Evolutionary conservation across 169 alveolate species (phyloP), one percentile per base, ranked within the genome.

Genomic region (Besnoitia besnoiti): DNA sequence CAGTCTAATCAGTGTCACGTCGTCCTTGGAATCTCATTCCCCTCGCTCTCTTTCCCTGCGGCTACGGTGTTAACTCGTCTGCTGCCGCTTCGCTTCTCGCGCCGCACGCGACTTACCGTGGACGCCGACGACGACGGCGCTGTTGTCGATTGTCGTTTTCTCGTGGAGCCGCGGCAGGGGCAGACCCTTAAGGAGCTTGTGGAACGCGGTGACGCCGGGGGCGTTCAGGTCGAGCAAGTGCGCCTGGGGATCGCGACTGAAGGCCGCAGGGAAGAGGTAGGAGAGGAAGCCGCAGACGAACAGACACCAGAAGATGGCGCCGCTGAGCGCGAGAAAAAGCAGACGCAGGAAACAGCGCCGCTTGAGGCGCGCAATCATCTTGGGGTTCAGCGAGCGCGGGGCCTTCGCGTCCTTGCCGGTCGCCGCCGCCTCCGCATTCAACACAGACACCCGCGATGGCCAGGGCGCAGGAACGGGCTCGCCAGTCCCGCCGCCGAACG

Each of bases 111-210:
- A 1, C 80, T 67, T n/a, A 67, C 80, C 80, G 47, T 30, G 39
- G 80, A 35, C 46, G 47, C 80, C 80, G 80, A 67, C 80, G 47
- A 67, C 80, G 47, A 67, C 44, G 7, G 80, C 80, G 44, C 46
- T 33, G 39, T 30, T 35, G 47, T 67, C 80, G 80, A 67, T n/a
- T 37, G 80, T 67, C 24, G 80, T n/a, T 30, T 33, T 35, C 24
- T 35, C 80, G 80, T 30, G 47, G 44, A 16, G 47, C 21, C 24
- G 3, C 42, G 80, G 80, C n/a, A 67, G 80, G 19, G 80, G 80
- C 39, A 67, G 44, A n/a, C 80, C 80, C 21, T 33, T 35, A n/a
- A 67, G 80, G 44, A 67, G 80, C 21, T n/a, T 5, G 80, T 67
- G 80, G 44, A 67, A 42, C 10, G 14, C 12, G 44, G 80, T 42